phyloP scores from a whole-genome alignment of 192 early-diverging fungal genomes.

The Podila epigama region DNA sequence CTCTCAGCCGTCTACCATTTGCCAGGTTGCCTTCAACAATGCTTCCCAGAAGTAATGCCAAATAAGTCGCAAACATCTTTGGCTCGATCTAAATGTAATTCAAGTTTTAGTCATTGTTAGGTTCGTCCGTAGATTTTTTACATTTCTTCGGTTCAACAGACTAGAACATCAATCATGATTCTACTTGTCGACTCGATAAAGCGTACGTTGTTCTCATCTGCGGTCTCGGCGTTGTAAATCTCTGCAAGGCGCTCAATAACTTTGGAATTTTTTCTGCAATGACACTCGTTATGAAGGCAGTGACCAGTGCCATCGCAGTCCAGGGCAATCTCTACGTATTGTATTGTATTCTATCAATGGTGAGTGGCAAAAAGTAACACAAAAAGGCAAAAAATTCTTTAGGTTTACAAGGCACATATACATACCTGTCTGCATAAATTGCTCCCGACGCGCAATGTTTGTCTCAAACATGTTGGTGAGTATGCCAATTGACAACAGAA shows the following conservation, averaged over 20 bases:
- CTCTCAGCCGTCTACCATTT: constrained; percentile 6
- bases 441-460: constrained; percentile 3
- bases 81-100: constrained; percentile 20
- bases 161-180: not conserved
- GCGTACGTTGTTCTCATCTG: too few species aligned
- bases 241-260: constrained; percentile 35
- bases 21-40: constrained; percentile 13
- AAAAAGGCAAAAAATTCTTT: not conserved
- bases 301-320: constrained; percentile 29
- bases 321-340: constrained; percentile 37
- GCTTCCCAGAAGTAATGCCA: constrained; percentile 28
- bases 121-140: not conserved
- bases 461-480: constrained; percentile 45
- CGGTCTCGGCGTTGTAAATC: constrained; percentile 39
- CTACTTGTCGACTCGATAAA: constrained; percentile 28
- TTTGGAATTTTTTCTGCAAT: constrained; percentile 25
- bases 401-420: not conserved
- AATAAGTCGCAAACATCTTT: constrained; percentile 29
- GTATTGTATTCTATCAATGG: too few species aligned
- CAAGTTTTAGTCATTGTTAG: not conserved
- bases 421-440: constrained; percentile 21
- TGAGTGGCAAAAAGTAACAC: not conserved
- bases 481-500: constrained; percentile 34
- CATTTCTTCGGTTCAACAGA: not conserved
- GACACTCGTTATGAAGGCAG: constrained; percentile 28